Evolutionary conservation across 345 rosid genomes (phyloP).

Genomic region (Arabis hirsuta): DNA sequence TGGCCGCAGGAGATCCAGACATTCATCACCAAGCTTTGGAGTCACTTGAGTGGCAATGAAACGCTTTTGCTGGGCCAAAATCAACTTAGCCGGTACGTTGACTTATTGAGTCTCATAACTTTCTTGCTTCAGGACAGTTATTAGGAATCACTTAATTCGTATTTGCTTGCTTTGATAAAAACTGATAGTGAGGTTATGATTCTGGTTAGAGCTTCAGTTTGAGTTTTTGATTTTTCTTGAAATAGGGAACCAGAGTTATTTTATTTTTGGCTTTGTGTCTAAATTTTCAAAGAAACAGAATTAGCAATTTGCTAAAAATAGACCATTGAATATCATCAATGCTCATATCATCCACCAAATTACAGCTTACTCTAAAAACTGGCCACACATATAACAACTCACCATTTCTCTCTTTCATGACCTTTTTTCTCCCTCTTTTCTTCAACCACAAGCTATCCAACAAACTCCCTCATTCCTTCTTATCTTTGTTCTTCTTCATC

Average conservation of each 20-base stretch:
- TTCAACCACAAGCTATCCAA: conserved; percentile 43
- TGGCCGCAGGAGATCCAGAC: conserved; percentile 82
- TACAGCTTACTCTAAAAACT: conserved; percentile 32
- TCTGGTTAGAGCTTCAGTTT: conserved; percentile 21
- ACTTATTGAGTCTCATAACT: conserved; percentile 22
- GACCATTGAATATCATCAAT: conserved; percentile 34
- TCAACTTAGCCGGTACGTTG: conserved; percentile 20
- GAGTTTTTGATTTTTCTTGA: conserved; percentile 15
- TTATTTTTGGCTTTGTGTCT: conserved; percentile 38
- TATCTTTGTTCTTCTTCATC: conserved; percentile 35
- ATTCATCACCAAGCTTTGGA: conserved; percentile 53
- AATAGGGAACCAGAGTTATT: conserved; percentile 40
- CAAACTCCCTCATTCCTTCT: conserved; percentile 42
- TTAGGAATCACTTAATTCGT: conserved; percentile 6
- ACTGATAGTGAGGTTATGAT: conserved; percentile 28
- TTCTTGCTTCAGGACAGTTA: conserved; percentile 13
- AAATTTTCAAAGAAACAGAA: conserved; percentile 32
- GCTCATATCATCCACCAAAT: conserved; percentile 39
- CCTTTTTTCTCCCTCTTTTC: conserved; percentile 46
- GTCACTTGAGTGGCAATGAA: conserved; percentile 47
- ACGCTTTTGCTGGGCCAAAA: conserved; percentile 12
- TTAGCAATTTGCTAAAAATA: conserved; percentile 41
- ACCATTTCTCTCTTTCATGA: conserved; percentile 42
- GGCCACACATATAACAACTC: conserved; percentile 46
- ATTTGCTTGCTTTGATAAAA: conserved; percentile 28